Evolutionary conservation across 306 rosid species (phyloP).

Genomic region (Fragaria ananassa): DNA sequence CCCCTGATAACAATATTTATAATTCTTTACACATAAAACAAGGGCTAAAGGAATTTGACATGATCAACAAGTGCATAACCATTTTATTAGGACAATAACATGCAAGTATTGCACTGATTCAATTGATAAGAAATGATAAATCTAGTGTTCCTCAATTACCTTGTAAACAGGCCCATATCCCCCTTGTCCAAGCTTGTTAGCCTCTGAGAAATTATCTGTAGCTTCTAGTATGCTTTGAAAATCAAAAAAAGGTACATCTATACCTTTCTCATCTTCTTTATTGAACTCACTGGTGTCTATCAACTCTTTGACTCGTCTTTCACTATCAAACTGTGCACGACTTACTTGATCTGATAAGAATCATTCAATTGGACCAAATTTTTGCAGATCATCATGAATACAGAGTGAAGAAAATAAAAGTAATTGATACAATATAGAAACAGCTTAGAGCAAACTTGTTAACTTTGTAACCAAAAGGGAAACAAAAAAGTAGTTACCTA

Average conservation of each 20-base stretch:
- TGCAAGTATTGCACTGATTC: not conserved
- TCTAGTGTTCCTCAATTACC: constrained; percentile 18
- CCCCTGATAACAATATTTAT: constrained; percentile 31
- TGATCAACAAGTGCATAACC: no score
- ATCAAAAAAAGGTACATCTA: constrained; percentile 55
- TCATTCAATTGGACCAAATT: not conserved
- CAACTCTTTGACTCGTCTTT: constrained; percentile 28
- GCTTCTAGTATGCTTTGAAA: constrained; percentile 51
- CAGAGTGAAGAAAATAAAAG: not conserved
- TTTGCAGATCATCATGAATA: not conserved
- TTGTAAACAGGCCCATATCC: constrained; percentile 73
- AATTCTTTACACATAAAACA: no score
- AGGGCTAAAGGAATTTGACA: no score
- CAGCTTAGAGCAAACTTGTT: not conserved
- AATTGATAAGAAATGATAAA: not conserved
- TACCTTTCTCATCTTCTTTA: constrained; percentile 44
- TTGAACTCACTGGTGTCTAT: constrained; percentile 43
- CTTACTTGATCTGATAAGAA: not conserved
- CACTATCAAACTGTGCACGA: constrained; percentile 23
- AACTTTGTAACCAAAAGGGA: not conserved
- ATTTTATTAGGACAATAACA: not conserved
- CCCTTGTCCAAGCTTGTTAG: constrained; percentile 66
- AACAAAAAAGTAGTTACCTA: not conserved
- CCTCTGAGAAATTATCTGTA: constrained; percentile 46
- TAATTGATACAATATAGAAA: not conserved